Conservation (phyloP, 31 red algal genomes). For the Asparagopsis taxiformis region DNA sequence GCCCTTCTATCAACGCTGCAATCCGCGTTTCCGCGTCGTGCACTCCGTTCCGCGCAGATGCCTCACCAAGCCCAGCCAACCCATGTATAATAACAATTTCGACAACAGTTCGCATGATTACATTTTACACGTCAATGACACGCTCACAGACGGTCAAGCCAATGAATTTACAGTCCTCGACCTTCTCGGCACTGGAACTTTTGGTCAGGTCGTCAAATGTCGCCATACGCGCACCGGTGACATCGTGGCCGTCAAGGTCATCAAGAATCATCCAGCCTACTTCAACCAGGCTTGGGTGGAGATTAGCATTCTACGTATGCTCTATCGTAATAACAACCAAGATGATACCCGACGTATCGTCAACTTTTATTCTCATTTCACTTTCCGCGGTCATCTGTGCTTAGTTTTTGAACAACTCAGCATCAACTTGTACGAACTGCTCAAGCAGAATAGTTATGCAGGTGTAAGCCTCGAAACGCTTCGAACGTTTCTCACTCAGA, state of each 20-base stretch:
- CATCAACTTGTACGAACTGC: slow-evolving; percentile 84
- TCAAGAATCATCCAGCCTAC: slow-evolving; percentile 94
- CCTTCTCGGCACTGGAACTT: slow-evolving; percentile 90
- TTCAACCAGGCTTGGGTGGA: slow-evolving; percentile 90
- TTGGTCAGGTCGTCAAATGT: slow-evolving; percentile 94
- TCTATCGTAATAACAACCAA: slow-evolving; percentile 32
- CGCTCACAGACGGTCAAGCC: slow-evolving; percentile 29
- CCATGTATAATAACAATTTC: slow-evolving; percentile 47
- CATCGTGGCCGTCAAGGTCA: slow-evolving; percentile 87
- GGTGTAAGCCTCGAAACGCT: slow-evolving; percentile 63
- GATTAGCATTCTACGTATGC: slow-evolving; percentile 62
- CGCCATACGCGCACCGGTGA: slow-evolving; percentile 17
- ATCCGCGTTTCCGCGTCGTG: slow-evolving; percentile 17
- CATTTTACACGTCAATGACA: slow-evolving; percentile 75
- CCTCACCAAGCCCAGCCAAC: slow-evolving; percentile 33
- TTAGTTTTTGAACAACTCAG: slow-evolving; percentile 87
- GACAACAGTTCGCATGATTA: slow-evolving; percentile 83
- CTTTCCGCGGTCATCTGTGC: slow-evolving; percentile 84
- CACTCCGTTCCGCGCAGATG: slow-evolving; percentile 38
- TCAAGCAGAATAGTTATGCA: slow-evolving; percentile 80
- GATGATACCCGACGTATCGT: slow-evolving; percentile 73
- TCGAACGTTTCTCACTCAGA: slow-evolving; percentile 59
- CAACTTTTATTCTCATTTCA: slow-evolving; percentile 73
- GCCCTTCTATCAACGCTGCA: slow-evolving; percentile 26
- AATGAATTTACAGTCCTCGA: slow-evolving; percentile 79